Evolutionary conservation across 2,329 filamentous ascomycete genomes (phyloP).

Genomic region (Xylariaceae sp.): DNA sequence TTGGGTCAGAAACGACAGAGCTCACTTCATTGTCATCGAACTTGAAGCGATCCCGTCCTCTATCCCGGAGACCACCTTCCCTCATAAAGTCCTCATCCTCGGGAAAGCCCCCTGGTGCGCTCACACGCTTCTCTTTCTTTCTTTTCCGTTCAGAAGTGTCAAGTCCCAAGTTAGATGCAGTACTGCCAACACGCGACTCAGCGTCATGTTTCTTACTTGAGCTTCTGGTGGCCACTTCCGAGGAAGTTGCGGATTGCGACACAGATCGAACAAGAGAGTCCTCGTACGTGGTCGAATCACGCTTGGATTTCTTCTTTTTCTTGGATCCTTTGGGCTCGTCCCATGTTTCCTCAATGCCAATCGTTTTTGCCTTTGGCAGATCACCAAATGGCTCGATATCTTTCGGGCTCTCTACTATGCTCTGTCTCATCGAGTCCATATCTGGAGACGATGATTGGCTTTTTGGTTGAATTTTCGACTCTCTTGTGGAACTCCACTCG

Average conservation of each 20-base stretch:
- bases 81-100: slow-evolving; percentile 34
- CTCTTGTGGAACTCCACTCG: slow-evolving; percentile 31
- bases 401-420: slow-evolving; percentile 41
- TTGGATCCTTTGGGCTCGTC: slow-evolving; percentile 34
- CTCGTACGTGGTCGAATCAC: slow-evolving; percentile 24
- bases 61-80: slow-evolving; percentile 40
- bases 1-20: slow-evolving; percentile 49
- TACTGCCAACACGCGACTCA: slow-evolving; percentile 19
- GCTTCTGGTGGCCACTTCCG: slow-evolving; percentile 37
- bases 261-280: slow-evolving; percentile 25
- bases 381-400: slow-evolving; percentile 38
- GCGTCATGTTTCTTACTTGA: slow-evolving; percentile 33
- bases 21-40: slow-evolving; percentile 43
- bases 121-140: slow-evolving; percentile 40
- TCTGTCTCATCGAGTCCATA: slow-evolving; percentile 26
- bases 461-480: slow-evolving; percentile 34
- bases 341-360: slow-evolving; percentile 35
- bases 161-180: slow-evolving; percentile 13
- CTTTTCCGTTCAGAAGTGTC: slow-evolving; percentile 30
- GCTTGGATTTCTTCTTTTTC: slow-evolving; percentile 38
- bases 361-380: slow-evolving; percentile 24
- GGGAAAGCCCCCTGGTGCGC: slow-evolving; percentile 34
- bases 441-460: slow-evolving; percentile 32
- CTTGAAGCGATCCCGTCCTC: slow-evolving; percentile 39
- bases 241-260: slow-evolving; percentile 33